Base-by-base conservation (phyloP, 805 yeast genomes). In the Metschnikowia proteae region DNA sequence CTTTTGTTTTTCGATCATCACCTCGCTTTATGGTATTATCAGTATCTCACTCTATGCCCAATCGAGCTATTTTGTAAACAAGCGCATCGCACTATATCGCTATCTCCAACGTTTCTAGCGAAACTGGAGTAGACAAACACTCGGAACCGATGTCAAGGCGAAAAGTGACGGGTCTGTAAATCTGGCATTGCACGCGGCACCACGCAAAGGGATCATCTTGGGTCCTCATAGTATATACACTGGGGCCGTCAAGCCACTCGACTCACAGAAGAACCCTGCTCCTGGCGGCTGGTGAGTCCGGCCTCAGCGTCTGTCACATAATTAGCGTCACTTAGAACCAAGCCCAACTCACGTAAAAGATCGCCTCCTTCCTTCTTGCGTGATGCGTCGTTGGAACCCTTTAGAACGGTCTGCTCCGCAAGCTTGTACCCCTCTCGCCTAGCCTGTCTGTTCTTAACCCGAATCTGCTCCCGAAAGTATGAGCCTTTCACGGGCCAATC, bases 401-500 rank as follows among this genome's bases (percentile, higher is more conserved):
- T 33, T 29, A 13, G 27, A n/a, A 7, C 47, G 38, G 40, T 49
- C 48, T 6, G 31, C 17, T 42, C 17, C 7, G 41, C 25, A 36
- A 53, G 41, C 25, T 37, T 44, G 13, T 47, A 30, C 23, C 17
- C 5, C 44, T 54, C 52, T 25, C 22, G 22, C 1, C 57, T 53
- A 6, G 50, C 60, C 22, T 52, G 53, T 33, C 62, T 47, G 51
- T 65, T 65, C 49, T 58, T 65, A 27, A 49, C 46, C 31, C 62
- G 61, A 3, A 52, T 52, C 17, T 45, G 42, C 46, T 62, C 64
- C 17, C 66, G 59, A 47, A 70, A 70, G 7, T 56, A 60, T 34
- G 64, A 60, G 4, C 75, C 75, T 31, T 51, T 66, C 25, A 64
- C 65, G 2, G 61, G 59, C 76, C 76, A 73, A 8, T 62, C 51